Evolutionary conservation across 768 basidiomycete species (phyloP), one percentile per base, ranked within the genome.

Genomic region (Mycena kentingensis): DNA sequence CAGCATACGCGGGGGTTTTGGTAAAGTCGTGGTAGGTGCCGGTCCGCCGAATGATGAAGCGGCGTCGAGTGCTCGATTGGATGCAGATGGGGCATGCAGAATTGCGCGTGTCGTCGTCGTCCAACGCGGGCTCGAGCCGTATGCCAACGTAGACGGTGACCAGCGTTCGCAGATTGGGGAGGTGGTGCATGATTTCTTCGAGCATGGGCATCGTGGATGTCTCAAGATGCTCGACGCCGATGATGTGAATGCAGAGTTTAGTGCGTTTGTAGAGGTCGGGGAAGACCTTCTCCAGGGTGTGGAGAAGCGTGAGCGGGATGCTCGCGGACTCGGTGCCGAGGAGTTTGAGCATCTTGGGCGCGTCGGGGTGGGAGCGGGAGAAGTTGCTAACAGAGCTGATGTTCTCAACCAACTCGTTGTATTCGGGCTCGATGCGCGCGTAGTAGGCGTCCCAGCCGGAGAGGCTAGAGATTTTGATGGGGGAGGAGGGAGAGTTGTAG

Each of bases 171-270:
- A 57, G 31, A 1, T 19, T 19, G 22, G 51, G 47, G 5, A 53
- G 36, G 36, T 53, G 37, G 22, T 49, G 56, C 4, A n/a, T 31
- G 8, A 60, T 41, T 29, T 60, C 54, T 18, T 60, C 54, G 39
- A 46, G 49, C 42, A 60, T 55, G 2, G 3, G 47, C 10, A 15
- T 32, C 1, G 36, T 28, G 4, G 4, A 0, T 2, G 39, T 6
- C 18, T 60, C 58, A 13, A 42, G 46, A 3, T 2, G 0, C 5
- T 27, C 38, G 3, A 51, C 49, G 15, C 34, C 53, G 7, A 60
- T 42, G 26, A 60, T 29, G 32, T 60, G 58, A 15, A 60, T 49
- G 16, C 51, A 52, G 1, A 57, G 32, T 26, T 29, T 36, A 11
- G 15, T 16, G 25, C 55, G 55, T 24, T 24, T 38, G 7, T 15